Percentiles rank a stretch among this genome's conserved stretches.
Conservation (phyloP, 345 rosid species). For the Sonneratia alba region DNA sequence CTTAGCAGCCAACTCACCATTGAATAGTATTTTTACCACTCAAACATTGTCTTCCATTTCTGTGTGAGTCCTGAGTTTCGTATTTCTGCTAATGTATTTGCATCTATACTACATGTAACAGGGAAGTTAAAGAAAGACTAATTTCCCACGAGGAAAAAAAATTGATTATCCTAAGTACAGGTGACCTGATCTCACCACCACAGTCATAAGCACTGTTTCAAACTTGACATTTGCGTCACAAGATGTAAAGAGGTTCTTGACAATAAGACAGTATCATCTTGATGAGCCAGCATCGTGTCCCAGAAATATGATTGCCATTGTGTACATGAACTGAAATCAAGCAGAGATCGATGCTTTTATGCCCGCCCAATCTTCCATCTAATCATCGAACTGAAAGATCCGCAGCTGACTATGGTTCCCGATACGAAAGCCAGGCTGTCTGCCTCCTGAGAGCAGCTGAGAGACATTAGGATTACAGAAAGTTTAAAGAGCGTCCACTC, state of each 20-base stretch:
- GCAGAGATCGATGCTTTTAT: slow-evolving; percentile 3
- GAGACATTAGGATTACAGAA: neutral
- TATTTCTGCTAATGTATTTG: too few species aligned
- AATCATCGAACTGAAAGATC: slow-evolving; percentile 20
- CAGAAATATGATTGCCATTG: neutral
- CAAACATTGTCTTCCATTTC: neutral
- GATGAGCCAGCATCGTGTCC: neutral
- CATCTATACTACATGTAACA: too few species aligned
- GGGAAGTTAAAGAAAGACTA: too few species aligned
- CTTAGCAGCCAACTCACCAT: neutral
- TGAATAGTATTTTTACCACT: neutral
- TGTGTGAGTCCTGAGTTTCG: too few species aligned
- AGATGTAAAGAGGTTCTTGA: too few species aligned
- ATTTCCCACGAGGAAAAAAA: too few species aligned
- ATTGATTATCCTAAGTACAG: too few species aligned
- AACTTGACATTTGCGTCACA: too few species aligned
- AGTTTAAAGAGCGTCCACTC: neutral
- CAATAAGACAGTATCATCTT: neutral
- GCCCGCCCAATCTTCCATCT: neutral
- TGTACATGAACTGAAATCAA: neutral
- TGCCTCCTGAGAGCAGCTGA: neutral
- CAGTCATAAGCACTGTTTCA: too few species aligned
- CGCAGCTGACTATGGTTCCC: slow-evolving; percentile 16
- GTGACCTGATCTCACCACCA: too few species aligned
- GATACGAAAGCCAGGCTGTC: neutral